Evolutionary conservation across 106 monocot species (phyloP), one percentile per base, ranked within the genome.

Genomic region (Dendrobium catenatum): DNA sequence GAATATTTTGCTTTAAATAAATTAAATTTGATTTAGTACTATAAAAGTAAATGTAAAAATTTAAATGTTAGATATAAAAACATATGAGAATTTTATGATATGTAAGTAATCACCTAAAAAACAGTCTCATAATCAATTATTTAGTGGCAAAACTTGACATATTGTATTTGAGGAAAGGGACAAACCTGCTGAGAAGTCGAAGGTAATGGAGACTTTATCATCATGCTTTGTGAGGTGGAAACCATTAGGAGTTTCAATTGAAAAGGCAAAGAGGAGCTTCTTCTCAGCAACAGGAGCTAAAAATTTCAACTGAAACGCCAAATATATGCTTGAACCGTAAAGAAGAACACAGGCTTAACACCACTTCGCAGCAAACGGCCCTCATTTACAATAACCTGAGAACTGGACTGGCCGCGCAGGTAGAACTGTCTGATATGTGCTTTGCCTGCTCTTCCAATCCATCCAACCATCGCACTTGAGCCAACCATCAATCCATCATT

Each of bases 401-500:
- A 89, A 73, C 44, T 72, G 29, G 89, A 79, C 55, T 80, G 84
- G 9, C 87, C 88, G 10, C 85, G 78, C 24, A 94, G 79, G 81
- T 82, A 88, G 78, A 79, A 94, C 43, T 88, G 94, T 20, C 82
- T 85, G 77, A 91, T 86, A 29, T 89, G 87, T 16, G 89, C 81
- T 83, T 76, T 88, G 26, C 89, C 83, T 9, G 58, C 75, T 51
- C 78, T 85, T n/a, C 86, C 88, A 9, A 94, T 85, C 89, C 89
- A 94, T 20, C 89, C 94, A 0, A 91, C 89, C 88, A 94, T 94
- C 9, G 91, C 94, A 75, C 90, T 94, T 6, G 91, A 91, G 0
- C 91, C 91, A 27, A 87, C 86, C 94, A 94, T 94, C 86, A 83
- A 85, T 13, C 94, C 94, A 72, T 91, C 88, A 18, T 80, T 83